Conservation (phyloP, 2,329 filamentous ascomycete species). For the Neopestalotiopsis clavispora region DNA sequence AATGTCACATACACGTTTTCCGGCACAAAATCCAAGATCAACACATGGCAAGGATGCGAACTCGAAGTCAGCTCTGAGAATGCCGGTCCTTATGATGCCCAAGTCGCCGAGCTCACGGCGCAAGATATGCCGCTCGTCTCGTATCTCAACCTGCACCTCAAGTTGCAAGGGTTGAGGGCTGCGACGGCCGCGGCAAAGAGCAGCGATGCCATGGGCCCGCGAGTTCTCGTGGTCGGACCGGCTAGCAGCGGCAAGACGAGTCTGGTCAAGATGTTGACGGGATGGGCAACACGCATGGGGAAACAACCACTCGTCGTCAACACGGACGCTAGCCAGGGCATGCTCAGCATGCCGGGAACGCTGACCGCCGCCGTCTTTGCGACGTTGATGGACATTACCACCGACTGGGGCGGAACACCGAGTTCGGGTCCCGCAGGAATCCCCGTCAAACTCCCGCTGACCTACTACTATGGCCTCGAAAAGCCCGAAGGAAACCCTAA, state of each 20-base stretch:
- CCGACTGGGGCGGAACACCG: conserved; percentile 86
- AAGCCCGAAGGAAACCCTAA: conserved; percentile 74
- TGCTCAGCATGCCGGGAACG: conserved; percentile 79
- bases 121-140: conserved; percentile 83
- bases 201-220: conserved; percentile 62
- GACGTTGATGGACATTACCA: conserved; percentile 80
- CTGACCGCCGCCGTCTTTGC: conserved; percentile 87
- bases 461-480: conserved; percentile 83
- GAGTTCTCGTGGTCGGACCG: conserved; percentile 84
- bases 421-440: conserved; percentile 88
- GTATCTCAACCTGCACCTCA: conserved; percentile 86
- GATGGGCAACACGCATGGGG: conserved; percentile 77
- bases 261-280: conserved; percentile 75
- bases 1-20: conserved; percentile 81
- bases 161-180: conserved; percentile 75
- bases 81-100: conserved; percentile 52
- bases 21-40: conserved; percentile 84
- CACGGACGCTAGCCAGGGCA: conserved; percentile 79
- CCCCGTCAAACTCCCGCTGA: conserved; percentile 89
- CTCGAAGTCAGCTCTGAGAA: conserved; percentile 72
- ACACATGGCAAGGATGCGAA: conserved; percentile 89
- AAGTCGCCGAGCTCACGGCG: conserved; percentile 67
- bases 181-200: conserved; percentile 52
- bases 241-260: conserved; percentile 84
- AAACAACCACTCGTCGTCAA: conserved; percentile 84